phyloP scores from a whole-genome alignment of 2,329 filamentous ascomycete species.

The Penicillium sp. region DNA sequence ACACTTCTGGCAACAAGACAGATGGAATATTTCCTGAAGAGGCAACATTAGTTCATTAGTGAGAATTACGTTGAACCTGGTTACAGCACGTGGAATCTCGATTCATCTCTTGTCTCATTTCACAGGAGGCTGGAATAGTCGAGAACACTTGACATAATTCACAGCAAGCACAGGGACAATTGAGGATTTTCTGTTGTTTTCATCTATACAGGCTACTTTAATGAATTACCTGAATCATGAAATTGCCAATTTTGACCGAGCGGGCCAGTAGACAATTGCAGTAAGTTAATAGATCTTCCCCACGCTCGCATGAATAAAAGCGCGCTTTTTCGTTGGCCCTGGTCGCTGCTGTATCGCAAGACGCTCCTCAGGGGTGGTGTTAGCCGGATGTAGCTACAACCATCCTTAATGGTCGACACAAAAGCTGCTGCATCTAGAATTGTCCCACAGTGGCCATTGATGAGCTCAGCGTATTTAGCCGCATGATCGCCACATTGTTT shows the following conservation, averaged over 20 bases:
- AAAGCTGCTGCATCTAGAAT: not conserved
- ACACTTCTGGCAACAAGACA: not conserved
- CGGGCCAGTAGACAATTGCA: not conserved
- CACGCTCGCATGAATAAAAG: not conserved
- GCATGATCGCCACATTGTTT: not conserved
- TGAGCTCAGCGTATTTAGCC: not conserved
- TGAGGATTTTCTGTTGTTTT: not conserved
- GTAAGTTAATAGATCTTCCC: not conserved
- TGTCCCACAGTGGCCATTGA: not conserved
- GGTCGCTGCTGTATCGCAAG: not conserved
- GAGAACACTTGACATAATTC: not conserved
- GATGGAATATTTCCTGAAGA: not conserved
- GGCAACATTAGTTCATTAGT: conserved; percentile 2
- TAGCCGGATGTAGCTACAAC: not conserved
- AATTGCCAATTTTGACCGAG: not conserved
- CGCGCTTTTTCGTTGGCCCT: not conserved
- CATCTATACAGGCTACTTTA: not conserved
- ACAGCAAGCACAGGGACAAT: not conserved
- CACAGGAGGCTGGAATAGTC: not conserved
- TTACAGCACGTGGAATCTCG: not conserved
- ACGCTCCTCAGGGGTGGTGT: not conserved
- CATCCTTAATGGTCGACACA: not conserved
- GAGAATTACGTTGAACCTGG: not conserved
- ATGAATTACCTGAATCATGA: not conserved
- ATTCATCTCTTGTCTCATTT: not conserved